Percentiles rank a stretch among this genome's conserved stretches.
These are phyloP conservation scores for Acrodontium crateriforme DNA, from an alignment of 2,329 filamentous ascomycete genomes.

Conservation along the genomic window DNA sequence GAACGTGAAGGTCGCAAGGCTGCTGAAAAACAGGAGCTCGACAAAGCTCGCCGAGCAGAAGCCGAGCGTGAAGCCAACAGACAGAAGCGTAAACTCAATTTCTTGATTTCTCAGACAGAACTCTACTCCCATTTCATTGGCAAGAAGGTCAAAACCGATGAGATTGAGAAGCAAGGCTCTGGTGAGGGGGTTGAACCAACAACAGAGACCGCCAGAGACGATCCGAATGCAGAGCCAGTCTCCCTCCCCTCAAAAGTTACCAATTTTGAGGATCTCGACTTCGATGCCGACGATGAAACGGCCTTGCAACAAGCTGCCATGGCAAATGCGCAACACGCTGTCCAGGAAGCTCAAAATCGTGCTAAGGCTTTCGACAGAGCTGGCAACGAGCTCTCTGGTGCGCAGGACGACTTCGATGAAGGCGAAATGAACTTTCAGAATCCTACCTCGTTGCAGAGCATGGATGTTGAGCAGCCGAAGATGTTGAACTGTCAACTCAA, in stretches of 20 bases:
- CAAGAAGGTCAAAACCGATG: constrained; percentile 96
- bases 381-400: constrained; percentile 32
- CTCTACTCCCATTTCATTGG: constrained; percentile 99
- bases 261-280: constrained; percentile 86
- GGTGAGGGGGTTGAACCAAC: constrained; percentile 50
- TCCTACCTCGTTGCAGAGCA: constrained; percentile 83
- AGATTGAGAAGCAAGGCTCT: constrained; percentile 81
- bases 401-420: constrained; percentile 55
- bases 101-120: constrained; percentile 96
- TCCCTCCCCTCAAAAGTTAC: constrained; percentile 60
- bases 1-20: constrained; percentile 89
- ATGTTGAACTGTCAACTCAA: constrained; percentile 89
- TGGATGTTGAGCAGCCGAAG: constrained; percentile 87
- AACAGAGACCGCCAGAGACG: constrained; percentile 32
- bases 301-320: constrained; percentile 69
- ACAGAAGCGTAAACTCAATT: constrained; percentile 97
- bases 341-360: constrained; percentile 85
- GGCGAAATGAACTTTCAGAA: constrained; percentile 99
- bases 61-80: constrained; percentile 93
- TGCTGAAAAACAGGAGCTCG: constrained; percentile 88
- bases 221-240: constrained; percentile 28
- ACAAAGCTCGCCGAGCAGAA: constrained; percentile 92
- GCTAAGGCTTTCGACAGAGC: constrained; percentile 73
- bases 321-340: constrained; percentile 91
- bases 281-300: constrained; percentile 86